Base-by-base conservation (phyloP, 2,329 filamentous ascomycete genomes). In the Calonectria fujianensis region DNA sequence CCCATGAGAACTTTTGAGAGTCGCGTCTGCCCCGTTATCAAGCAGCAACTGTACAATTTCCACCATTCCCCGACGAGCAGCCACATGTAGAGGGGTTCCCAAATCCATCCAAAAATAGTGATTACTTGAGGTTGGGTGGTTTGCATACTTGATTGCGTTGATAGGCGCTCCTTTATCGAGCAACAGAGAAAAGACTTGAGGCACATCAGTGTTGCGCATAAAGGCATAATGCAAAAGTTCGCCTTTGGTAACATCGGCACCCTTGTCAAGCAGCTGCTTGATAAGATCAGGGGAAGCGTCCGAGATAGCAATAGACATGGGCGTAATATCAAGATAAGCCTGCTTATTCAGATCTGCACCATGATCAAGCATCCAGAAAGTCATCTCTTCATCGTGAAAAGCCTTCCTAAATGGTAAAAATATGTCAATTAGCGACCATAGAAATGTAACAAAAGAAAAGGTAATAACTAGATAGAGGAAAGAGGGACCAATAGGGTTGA, bases 71-170 rank as follows among this genome's bases (percentile, higher is more conserved):
- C 35, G 20, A 3, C 35, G 9, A 8, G 32, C 52, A 35, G 31
- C 52, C 8, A 11, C 16, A 57, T 57, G 52, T n/a, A 57, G 31
- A 4, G 52, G 52, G 31, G 52, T 57, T 7, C 52, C 52, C 31
- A 57, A 35, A 13, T 57, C 52, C 52, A 57, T 35, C 16, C 29
- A 57, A 13, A 57, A 54, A n/a, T n/a, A 54, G 29, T 54, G 29
- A 11, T 54, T 54, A 11, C 18, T 32, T 18, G 51, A 54, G 10
- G 18, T 16, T 10, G 29, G 51, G 16, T 54, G 51, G 20, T 35
- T 35, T 4, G 29, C 51, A 54, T 54, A 54, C 29, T n/a, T 32
- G 29, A 35, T 54, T 3, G 16, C n/a, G 29, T 54, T 54, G 29
- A 54, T 9, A 1, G 51, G 51, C 1, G 51, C 29, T 3, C 29